Percentiles rank a stretch among this genome's conserved stretches.
Evolutionary conservation across 2,329 filamentous ascomycete species (phyloP).

Genomic region (Cladosporium sp.): DNA sequence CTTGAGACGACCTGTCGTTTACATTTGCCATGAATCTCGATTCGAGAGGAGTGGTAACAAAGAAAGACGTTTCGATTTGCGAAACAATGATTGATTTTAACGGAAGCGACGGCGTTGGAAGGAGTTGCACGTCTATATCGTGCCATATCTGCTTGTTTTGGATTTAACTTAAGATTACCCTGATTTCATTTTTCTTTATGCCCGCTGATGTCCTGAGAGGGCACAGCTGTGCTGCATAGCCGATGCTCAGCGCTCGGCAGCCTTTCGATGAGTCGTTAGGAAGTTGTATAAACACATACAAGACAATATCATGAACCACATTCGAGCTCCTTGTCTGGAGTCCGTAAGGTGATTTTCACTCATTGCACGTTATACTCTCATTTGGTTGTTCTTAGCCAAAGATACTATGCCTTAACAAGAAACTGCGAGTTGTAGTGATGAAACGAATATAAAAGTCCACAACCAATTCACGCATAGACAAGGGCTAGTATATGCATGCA

Average conservation of each 20-base stretch:
- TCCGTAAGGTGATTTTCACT: neutral
- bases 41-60: neutral
- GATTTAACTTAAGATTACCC: neutral
- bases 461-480: neutral
- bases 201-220: neutral
- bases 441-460: neutral
- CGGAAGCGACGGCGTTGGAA: slow-evolving; percentile 17
- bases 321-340: neutral
- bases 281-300: neutral
- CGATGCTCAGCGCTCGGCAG: slow-evolving; percentile 1
- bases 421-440: neutral
- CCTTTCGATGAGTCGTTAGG: neutral
- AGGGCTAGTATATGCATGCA: neutral
- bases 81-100: slow-evolving; percentile 2
- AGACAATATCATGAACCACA: neutral
- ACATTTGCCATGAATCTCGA: neutral
- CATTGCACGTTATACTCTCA: neutral
- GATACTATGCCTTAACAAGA: neutral
- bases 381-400: neutral
- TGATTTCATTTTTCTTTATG: neutral
- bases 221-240: neutral
- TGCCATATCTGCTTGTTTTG: neutral
- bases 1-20: no score
- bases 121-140: slow-evolving; percentile 12
- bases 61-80: neutral